Conservation (phyloP, 805 yeast species). For the Dipodascopsis uninucleata region DNA sequence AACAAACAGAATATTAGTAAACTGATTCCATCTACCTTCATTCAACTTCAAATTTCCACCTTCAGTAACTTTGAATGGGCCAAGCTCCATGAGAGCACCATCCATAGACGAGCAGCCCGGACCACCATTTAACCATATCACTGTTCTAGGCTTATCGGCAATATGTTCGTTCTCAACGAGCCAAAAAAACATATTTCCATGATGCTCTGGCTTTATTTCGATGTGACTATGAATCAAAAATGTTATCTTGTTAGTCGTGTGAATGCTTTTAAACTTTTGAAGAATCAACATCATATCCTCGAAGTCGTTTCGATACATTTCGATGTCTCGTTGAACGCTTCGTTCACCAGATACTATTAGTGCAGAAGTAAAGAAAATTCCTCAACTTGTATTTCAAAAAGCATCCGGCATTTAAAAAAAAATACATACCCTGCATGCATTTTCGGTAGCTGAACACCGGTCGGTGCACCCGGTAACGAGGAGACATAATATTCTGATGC, state of each 20-base stretch:
- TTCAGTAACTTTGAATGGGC: conserved; percentile 69
- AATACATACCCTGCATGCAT: conserved; percentile 47
- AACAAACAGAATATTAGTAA: conserved; percentile 74
- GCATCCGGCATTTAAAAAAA: conserved; percentile 18
- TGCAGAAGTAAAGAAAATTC: no score
- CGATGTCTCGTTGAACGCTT: background rate
- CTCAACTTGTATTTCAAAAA: no score
- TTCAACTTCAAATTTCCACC: conserved; percentile 51
- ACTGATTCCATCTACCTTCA: conserved; percentile 78
- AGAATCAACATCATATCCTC: conserved; percentile 43
- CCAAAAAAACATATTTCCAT: conserved; percentile 75
- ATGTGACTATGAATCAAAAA: conserved; percentile 45
- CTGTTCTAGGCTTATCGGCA: conserved; percentile 36
- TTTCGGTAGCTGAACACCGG: conserved; percentile 34
- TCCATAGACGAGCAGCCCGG: conserved; percentile 99
- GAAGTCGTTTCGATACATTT: background rate
- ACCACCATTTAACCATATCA: conserved; percentile 94
- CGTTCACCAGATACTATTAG: no score
- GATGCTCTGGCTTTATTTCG: conserved; percentile 50
- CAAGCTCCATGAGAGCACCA: conserved; percentile 89
- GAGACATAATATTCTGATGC: conserved; percentile 35
- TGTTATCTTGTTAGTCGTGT: no score
- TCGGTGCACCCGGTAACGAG: conserved; percentile 35
- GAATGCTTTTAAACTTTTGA: no score
- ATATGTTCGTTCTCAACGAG: conserved; percentile 44